Evolutionary conservation across 73 alveolate genomes (phyloP).

Genomic region (Paramecium tetraurelia): DNA sequence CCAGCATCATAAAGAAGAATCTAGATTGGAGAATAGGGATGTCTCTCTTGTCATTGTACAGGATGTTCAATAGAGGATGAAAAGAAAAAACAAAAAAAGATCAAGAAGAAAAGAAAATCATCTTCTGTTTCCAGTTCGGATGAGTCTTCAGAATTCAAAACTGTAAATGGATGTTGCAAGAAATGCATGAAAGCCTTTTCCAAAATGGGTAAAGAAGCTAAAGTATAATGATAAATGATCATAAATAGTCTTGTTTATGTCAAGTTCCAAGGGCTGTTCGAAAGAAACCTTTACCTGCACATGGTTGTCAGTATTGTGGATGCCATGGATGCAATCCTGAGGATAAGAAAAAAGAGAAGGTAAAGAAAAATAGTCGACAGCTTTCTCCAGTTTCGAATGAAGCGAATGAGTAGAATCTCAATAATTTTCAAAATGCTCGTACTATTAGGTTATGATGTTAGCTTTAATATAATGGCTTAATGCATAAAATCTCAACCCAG

Average conservation of each 20-base stretch:
- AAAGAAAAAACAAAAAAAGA: neutral
- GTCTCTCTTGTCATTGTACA: constrained; percentile 15
- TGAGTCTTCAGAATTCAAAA: constrained; percentile 60
- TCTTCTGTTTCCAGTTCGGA: constrained; percentile 46
- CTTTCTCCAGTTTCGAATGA: constrained; percentile 18
- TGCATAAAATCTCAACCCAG: neutral
- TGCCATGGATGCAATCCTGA: constrained; percentile 90
- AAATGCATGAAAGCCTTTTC: constrained; percentile 90
- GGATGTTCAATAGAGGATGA: constrained; percentile 49
- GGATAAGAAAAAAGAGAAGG: constrained; percentile 76
- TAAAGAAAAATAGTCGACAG: neutral
- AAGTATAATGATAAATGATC: neutral
- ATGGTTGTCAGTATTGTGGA: constrained; percentile 88
- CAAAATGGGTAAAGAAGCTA: constrained; percentile 75
- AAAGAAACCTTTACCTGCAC: constrained; percentile 74
- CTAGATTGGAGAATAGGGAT: constrained; percentile 23
- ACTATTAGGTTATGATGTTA: neutral
- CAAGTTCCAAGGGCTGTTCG: constrained; percentile 86
- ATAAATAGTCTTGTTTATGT: constrained; percentile 77
- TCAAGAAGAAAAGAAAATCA: neutral
- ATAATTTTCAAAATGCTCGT: constrained; percentile 5
- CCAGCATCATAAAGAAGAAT: constrained; percentile 48
- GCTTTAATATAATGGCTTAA: neutral
- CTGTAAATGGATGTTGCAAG: constrained; percentile 89
- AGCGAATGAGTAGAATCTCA: neutral